These are phyloP conservation scores for Boletus barrowsii DNA, from an alignment of 768 basidiomycete species.

Conservation along the genomic window DNA sequence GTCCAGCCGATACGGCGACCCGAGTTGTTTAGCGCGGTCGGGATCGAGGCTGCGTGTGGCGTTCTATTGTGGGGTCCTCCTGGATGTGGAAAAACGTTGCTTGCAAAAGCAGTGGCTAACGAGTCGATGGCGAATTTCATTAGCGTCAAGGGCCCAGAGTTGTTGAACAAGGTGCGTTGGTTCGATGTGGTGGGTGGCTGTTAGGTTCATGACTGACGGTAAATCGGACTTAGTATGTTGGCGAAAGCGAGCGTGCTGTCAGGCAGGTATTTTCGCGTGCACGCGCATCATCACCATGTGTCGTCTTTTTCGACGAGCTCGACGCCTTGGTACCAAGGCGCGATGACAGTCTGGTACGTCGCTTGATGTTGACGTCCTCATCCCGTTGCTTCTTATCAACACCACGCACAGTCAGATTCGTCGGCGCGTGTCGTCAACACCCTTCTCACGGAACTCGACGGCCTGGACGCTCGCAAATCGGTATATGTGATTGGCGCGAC, in stretches of 20 bases:
- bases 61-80: slow-evolving; percentile 99
- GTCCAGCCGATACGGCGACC: slow-evolving; percentile 92
- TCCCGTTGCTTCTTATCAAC: background rate
- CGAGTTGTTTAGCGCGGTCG: slow-evolving; percentile 83
- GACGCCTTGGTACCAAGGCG: slow-evolving; percentile 89
- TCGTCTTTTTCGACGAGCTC: slow-evolving; percentile 94
- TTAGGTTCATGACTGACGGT: background rate
- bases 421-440: slow-evolving; percentile 91
- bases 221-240: slow-evolving; percentile 71
- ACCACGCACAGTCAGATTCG: slow-evolving; percentile 64
- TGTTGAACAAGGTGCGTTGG: slow-evolving; percentile 84
- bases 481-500: slow-evolving; percentile 96
- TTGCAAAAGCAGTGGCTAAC: slow-evolving; percentile 98
- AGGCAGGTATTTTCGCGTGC: slow-evolving; percentile 93
- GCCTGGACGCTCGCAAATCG: slow-evolving; percentile 78
- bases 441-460: slow-evolving; percentile 90
- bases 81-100: slow-evolving; percentile 94
- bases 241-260: slow-evolving; percentile 94
- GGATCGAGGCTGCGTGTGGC: slow-evolving; percentile 88
- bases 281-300: slow-evolving; percentile 88
- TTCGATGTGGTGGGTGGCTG: background rate
- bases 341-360: slow-evolving; percentile 80
- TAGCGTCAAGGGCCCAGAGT: slow-evolving; percentile 94
- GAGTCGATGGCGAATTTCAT: slow-evolving; percentile 96
- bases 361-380: background rate